Evolutionary conservation across 768 basidiomycete genomes (phyloP), one percentile per base, ranked within the genome.

Genomic region (Amanita subjunquillea): DNA sequence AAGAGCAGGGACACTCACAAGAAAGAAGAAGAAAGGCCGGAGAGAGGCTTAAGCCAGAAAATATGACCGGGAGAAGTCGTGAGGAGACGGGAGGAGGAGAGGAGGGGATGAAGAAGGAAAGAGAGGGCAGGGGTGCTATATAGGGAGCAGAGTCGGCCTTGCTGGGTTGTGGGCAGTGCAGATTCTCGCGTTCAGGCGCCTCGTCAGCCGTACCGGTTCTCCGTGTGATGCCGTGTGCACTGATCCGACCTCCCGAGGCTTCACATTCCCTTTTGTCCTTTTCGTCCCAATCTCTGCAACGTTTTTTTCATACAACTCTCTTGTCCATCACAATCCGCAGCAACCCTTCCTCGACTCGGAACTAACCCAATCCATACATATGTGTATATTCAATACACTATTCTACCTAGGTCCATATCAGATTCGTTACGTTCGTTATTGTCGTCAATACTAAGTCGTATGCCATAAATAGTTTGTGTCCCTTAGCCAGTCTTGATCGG

Each of bases 281-380:
- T 58, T 57, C 54, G 53, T 56, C 54, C 48, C 53, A 45, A 50
- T 43, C 54, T 37, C 50, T 65, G 67, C 72, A 74, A 71, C 75
- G 73, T 73, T 72, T 63, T 67, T 73, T 75, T 76, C 68, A 76
- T 76, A 63, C 67, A 63, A 55, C 57, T 53, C 46, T 51, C 25
- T 61, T 48, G 48, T 57, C 59, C 60, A 61, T 61, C 62, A 60
- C 57, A 53, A 53, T 61, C 54, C 57, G 58, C 58, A 58, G 51
- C 58, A 41, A 36, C 43, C 54, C 43, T 52, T 47, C 53, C 43
- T 52, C 43, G 34, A 37, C 51, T 15, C 23, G 51, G 50, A 42
- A 43, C 13, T 51, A 34, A 32, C 50, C 51, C 13, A 38, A 47
- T 51, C 30, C 38, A 43, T 34, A 41, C 38, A 54, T 23, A 20